Base-by-base conservation (phyloP, 2,329 filamentous ascomycete species). In the Stagonosporopsis chrysanthemi region DNA sequence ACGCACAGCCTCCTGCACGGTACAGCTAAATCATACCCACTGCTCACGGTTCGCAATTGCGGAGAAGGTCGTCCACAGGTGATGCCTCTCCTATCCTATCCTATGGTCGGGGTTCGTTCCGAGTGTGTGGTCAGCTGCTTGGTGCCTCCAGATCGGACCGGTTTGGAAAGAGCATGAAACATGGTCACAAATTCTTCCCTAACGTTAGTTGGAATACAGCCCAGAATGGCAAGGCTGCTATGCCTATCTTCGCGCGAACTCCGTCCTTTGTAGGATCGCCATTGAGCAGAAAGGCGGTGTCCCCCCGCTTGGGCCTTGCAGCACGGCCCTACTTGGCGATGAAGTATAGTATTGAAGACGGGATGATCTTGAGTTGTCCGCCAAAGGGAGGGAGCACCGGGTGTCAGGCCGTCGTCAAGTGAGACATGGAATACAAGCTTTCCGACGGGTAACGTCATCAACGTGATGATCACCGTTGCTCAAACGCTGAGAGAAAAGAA, bases 261-360 rank as follows among this genome's bases (percentile, higher is more conserved):
- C 38, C 51, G 45, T 56, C 44, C 60, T 45, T 58, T 52, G 48
- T 60, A 58, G 36, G 61, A 68, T 70, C 58, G 57, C 60, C 64
- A 53, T 38, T 36, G 50, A 55, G 54, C 53, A 63, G 63, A 68
- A 65, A 57, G 63, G 68, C 65, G 65, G 63, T 70, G 59, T 58
- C 61, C 14, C 61, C 14, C 48, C 36, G 57, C 53, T 43, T 39
- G 53, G 54, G 46, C 50, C 43, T 47, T 46, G 38, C 52, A 51
- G 39, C 29, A 49, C 29, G 46, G 38, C 26, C 33, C 41, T 48
- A 43, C 36, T 28, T 45, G 46, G 26, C 35, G 39, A 43, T 39
- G 26, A 38, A 33, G 44, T 54, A 48, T 50, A 33, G 44, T 54
- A 48, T 50, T 19, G 46, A 58, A 45, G 53, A 62, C 51, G 55